Percentiles rank a stretch among this genome's conserved stretches.
Evolutionary conservation across 805 yeast species (phyloP).

Genomic region (Pichia nakasei): DNA sequence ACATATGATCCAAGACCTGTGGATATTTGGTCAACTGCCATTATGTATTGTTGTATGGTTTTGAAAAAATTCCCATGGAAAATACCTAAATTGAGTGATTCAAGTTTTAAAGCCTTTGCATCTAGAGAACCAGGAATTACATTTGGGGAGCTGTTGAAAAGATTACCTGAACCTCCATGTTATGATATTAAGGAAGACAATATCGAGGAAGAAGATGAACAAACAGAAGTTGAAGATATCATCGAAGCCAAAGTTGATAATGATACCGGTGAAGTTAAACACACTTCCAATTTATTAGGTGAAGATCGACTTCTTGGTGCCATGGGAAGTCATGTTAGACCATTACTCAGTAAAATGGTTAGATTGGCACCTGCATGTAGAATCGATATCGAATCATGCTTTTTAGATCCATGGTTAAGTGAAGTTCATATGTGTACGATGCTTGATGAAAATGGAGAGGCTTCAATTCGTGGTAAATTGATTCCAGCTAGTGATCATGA

Average conservation of each 20-base stretch:
- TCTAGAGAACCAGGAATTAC: conserved; percentile 63
- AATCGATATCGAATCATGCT: conserved; percentile 70
- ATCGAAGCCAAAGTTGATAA: conserved; percentile 9
- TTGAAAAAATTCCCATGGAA: conserved; percentile 92
- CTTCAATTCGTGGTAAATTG: conserved; percentile 27
- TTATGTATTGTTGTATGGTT: conserved; percentile 87
- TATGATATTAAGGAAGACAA: conserved; percentile 12
- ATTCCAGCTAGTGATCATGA: conserved; percentile 52
- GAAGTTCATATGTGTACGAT: conserved; percentile 64
- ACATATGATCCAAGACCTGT: conserved; percentile 89
- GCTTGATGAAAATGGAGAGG: conserved; percentile 29
- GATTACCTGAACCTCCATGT: conserved; percentile 41
- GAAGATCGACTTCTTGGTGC: conserved; percentile 65
- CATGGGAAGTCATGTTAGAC: conserved; percentile 59
- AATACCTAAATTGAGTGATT: conserved; percentile 74
- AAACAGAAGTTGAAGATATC: neutral
- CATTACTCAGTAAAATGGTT: conserved; percentile 67
- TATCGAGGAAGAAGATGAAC: neutral
- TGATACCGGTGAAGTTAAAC: conserved; percentile 22
- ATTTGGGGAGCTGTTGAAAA: conserved; percentile 50
- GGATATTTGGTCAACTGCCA: conserved; percentile 89
- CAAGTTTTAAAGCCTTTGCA: conserved; percentile 75
- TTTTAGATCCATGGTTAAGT: conserved; percentile 61
- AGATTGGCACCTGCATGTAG: conserved; percentile 81
- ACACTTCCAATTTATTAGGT: conserved; percentile 61